Conservation (phyloP, 2,329 filamentous ascomycete species). For the Exophiala aquamarina region DNA sequence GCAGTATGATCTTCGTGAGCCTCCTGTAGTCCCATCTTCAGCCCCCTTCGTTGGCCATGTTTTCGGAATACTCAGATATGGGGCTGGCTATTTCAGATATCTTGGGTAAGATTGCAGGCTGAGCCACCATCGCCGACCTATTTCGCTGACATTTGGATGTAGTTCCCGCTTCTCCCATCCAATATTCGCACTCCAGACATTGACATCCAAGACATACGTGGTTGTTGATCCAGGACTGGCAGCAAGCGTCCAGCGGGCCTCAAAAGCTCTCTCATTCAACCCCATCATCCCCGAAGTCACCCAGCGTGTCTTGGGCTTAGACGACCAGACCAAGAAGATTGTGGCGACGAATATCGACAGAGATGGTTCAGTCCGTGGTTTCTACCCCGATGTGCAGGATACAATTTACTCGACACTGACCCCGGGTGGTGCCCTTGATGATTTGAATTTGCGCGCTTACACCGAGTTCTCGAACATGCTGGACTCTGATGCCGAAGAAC, state of each 20-base stretch:
- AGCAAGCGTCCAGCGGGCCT: background rate
- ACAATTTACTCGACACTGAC: background rate
- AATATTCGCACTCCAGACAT: conserved; percentile 1
- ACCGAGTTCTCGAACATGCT: too few species aligned
- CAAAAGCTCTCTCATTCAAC: background rate
- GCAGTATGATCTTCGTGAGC: background rate
- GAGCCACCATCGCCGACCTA: too few species aligned
- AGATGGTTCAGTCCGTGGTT: background rate
- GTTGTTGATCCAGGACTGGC: background rate
- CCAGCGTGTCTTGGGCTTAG: background rate
- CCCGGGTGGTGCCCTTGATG: background rate
- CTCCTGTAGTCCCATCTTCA: background rate
- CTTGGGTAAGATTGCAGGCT: too few species aligned
- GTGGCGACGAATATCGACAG: background rate
- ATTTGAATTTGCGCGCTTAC: too few species aligned
- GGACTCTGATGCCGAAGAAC: too few species aligned
- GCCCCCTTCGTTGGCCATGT: background rate
- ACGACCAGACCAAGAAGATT: conserved; percentile 1
- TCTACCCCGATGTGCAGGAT: conserved; percentile 1
- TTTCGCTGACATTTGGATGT: too few species aligned
- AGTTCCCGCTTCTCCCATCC: background rate
- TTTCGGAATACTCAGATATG: background rate
- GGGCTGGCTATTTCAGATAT: background rate
- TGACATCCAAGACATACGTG: background rate
- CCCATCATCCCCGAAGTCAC: conserved; percentile 2